Base-by-base conservation (phyloP, 345 rosid genomes). In the Pistacia vera region DNA sequence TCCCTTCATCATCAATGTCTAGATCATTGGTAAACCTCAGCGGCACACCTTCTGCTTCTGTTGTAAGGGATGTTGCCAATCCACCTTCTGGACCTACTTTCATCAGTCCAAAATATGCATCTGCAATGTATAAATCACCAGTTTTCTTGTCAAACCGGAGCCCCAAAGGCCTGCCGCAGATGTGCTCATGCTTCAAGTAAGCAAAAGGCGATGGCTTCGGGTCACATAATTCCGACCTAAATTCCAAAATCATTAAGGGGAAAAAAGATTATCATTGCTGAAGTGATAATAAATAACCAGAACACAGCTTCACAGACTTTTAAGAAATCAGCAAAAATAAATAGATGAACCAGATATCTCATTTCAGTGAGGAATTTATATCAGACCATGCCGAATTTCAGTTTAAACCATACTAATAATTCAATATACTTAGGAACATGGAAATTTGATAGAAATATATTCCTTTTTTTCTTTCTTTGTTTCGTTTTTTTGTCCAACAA, bases 81-180 rank as follows among this genome's bases (percentile, higher is more conserved):
- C 99, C 97, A 67, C 99, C 98, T 85, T 87, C 91, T 55, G 96
- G 97, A 25, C 98, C 97, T 2, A 95, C 99, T 80, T 89, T 93
- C 91, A 93, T 74, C 75, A 95, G 86, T 80, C 98, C 98, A 71
- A 93, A 83, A 79, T 93, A 95, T 2, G 98, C 98, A 75, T 95
- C 99, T 8, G 97, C 99, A 9, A 95, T 93, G 82, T 90, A 95
- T 58, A 95, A 86, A 78, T 30, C 33, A 30, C 33, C 33, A 1
- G 86, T 89, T 78, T 82, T 88, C 86, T 90, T 92, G 71, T 91
- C 83, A 67, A 95, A 95, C 10, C 94, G 92, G 28, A 95, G 94
- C 55, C 99, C 99, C 66, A 95, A 78, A 78, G 99, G 98, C 81
- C 98, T 89, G 52, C 99, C 99, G 71, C 99, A 95, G 56, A 93